These are phyloP conservation scores for Metarhizium humberi DNA, from an alignment of 2,329 filamentous ascomycete genomes.

Conservation along the genomic window DNA sequence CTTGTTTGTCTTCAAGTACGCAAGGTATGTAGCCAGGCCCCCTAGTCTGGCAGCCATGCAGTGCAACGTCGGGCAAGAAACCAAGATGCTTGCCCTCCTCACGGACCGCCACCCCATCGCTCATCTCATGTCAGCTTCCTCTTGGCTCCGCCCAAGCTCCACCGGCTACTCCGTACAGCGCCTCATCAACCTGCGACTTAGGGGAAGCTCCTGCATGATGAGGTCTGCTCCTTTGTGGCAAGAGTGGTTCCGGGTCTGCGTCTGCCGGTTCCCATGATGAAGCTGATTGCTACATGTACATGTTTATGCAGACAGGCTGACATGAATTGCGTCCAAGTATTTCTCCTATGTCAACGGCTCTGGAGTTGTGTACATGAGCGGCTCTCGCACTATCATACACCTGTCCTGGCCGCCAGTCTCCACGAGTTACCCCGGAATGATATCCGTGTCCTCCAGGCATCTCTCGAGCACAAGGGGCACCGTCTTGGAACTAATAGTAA, in stretches of 20 bases:
- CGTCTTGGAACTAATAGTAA: background rate
- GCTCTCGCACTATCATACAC: too few species aligned
- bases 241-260: too few species aligned
- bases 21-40: background rate
- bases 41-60: conserved; percentile 2
- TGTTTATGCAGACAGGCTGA: background rate
- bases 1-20: background rate
- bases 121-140: conserved; percentile 10
- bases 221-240: background rate
- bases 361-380: too few species aligned
- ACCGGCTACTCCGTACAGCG: background rate
- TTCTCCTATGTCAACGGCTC: too few species aligned
- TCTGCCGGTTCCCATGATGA: too few species aligned
- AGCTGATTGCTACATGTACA: background rate
- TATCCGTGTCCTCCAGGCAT: background rate
- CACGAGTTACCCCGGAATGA: background rate
- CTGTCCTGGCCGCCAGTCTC: background rate
- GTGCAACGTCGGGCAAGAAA: conserved; percentile 10
- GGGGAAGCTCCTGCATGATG: background rate
- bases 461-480: background rate
- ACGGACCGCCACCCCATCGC: conserved; percentile 6
- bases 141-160: background rate
- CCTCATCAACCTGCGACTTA: background rate
- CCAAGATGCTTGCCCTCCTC: conserved; percentile 5
- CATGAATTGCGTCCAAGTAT: background rate